These are phyloP conservation scores for Pelargonium myrrhifolium DNA, from an alignment of 441 rosid species.

Conservation along the genomic window DNA sequence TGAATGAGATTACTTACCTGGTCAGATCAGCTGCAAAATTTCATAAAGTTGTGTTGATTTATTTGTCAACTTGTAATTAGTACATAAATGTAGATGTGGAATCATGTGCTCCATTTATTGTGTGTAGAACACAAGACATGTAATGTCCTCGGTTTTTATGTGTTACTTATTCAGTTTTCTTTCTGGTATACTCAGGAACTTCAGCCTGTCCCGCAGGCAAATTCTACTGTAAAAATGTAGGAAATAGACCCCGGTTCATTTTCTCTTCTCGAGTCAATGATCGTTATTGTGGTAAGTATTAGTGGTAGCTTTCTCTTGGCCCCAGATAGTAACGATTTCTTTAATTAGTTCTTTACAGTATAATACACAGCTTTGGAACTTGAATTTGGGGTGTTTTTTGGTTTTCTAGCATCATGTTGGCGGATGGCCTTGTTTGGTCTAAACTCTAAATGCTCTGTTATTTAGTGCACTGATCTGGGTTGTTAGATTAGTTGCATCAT, in stretches of 20 bases:
- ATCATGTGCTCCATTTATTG: neutral
- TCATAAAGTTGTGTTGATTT: too few relatives aligned
- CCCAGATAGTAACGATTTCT: neutral
- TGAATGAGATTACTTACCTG: too few relatives aligned
- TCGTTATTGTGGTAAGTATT: slow-evolving; percentile 58
- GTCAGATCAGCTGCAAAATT: too few relatives aligned
- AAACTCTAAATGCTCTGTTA: neutral
- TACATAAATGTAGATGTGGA: neutral
- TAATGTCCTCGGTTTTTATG: slow-evolving; percentile 1
- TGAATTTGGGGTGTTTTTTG: neutral
- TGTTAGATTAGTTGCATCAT: too few relatives aligned
- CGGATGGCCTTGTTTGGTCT: neutral
- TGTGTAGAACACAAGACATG: neutral
- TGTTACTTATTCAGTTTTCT: slow-evolving; percentile 13
- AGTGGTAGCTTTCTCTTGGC: neutral
- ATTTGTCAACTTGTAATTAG: too few relatives aligned
- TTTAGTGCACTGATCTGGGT: too few relatives aligned
- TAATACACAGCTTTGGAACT: neutral
- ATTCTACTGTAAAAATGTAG: slow-evolving; percentile 75
- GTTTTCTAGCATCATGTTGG: neutral
- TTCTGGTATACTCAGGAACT: slow-evolving; percentile 54
- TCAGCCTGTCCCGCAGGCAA: slow-evolving; percentile 78
- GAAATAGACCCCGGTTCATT: slow-evolving; percentile 63
- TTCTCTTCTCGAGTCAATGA: slow-evolving; percentile 78
- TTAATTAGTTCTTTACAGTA: too few relatives aligned